Conservation (phyloP, 2,329 filamentous ascomycete genomes). For the Xylaria sp. region DNA sequence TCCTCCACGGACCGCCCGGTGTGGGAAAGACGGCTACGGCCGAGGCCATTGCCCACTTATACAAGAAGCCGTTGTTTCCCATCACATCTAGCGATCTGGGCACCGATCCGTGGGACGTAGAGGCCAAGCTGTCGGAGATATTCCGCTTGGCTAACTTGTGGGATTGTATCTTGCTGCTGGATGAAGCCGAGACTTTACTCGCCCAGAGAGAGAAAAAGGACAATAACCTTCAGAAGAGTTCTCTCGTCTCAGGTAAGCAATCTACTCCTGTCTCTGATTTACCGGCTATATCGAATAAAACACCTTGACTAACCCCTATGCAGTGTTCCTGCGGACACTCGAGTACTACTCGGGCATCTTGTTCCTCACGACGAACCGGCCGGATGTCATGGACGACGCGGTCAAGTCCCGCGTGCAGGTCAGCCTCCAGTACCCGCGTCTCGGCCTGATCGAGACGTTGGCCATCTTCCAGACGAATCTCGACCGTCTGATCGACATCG, state of each 20-base stretch:
- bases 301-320: background rate
- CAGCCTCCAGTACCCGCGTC: conserved; percentile 36
- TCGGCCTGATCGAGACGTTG: conserved; percentile 35
- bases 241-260: conserved; percentile 46
- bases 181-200: conserved; percentile 40
- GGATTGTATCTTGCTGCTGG: conserved; percentile 40
- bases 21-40: conserved; percentile 40
- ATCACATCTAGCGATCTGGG: conserved; percentile 39
- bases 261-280: background rate
- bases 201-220: conserved; percentile 39
- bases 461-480: conserved; percentile 42
- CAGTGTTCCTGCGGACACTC: conserved; percentile 38
- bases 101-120: conserved; percentile 40
- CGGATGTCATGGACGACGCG: conserved; percentile 37
- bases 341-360: conserved; percentile 40
- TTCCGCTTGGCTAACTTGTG: conserved; percentile 39
- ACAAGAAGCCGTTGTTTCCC: conserved; percentile 38
- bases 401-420: conserved; percentile 39
- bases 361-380: conserved; percentile 37
- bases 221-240: conserved; percentile 46
- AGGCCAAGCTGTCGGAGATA: conserved; percentile 34
- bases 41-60: conserved; percentile 36
- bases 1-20: conserved; percentile 38
- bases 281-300: background rate
- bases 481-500: conserved; percentile 38